Evolutionary conservation across 2,329 filamentous ascomycete species (phyloP), one percentile per base, ranked within the genome.

Genomic region (Diplodia corticola): DNA sequence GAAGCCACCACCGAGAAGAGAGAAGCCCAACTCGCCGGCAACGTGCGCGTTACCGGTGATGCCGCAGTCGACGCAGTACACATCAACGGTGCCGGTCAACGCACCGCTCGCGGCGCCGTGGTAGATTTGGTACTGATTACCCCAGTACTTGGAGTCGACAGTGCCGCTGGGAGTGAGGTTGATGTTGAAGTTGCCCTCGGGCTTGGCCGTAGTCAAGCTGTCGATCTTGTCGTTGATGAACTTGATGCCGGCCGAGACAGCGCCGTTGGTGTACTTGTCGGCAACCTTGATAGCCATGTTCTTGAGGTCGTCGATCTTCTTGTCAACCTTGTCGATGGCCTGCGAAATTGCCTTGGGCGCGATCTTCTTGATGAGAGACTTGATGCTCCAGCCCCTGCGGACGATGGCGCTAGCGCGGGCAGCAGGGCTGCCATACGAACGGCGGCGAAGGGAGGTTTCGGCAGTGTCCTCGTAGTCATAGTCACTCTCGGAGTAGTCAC

Each of bases 131-230:
- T 57, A 57, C 24, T 40, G 35, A 6, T 44, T 35, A 13, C 54
- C 54, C 54, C 54, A 57, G 54, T 57, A 57, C 54, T 57, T 57
- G n/a, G 54, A 57, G 54, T 57, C 54, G 35, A 57, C 54, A 20
- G n/a, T 26, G 35, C 15, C n/a, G 20, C 40, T 57, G 22, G 54
- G 54, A 5, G 22, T 40, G 13, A 57, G 35, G 35, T 57, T 57
- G 33, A 57, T 57, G 22, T 40, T 57, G 35, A 57, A 26, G 22
- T 57, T 57, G 1, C 54, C 53, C 20, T 37, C 53, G 22, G 53
- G 30, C 33, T 55, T 55, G 33, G 53, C 53, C n/a, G 30, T 55
- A 10, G 53, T 55, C n/a, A 55, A 12, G 30, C 53, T 55, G 33
- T 55, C 53, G 20, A 55, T 37, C 53, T 55, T 55, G 20, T 55